These are phyloP conservation scores for Xylaria sp. DNA, from an alignment of 2,329 filamentous ascomycete species.

Conservation along the genomic window DNA sequence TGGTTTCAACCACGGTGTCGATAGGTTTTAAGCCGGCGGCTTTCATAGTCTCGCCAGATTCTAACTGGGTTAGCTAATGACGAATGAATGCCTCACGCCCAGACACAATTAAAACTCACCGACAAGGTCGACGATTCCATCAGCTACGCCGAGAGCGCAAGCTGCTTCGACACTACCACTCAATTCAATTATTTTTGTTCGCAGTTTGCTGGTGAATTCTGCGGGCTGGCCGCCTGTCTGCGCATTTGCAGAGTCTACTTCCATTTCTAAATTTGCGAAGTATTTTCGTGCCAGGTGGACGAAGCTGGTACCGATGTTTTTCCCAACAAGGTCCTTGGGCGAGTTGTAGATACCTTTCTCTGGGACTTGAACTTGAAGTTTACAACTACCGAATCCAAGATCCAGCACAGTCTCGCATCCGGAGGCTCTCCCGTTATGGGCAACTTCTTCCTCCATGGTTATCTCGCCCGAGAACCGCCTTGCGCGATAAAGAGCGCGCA, in stretches of 20 bases:
- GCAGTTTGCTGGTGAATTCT: conserved; percentile 63
- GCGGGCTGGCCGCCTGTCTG: conserved; percentile 49
- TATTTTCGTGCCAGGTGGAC: conserved; percentile 84
- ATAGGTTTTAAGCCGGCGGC: conserved; percentile 94
- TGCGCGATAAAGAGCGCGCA: conserved; percentile 60
- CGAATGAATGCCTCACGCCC: neutral
- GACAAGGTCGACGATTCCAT: conserved; percentile 97
- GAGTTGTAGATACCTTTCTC: conserved; percentile 78
- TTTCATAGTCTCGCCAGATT: conserved; percentile 98
- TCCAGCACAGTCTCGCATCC: conserved; percentile 89
- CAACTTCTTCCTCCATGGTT: conserved; percentile 55
- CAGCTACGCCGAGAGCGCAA: conserved; percentile 92
- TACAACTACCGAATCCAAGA: conserved; percentile 89
- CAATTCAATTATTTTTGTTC: conserved; percentile 91
- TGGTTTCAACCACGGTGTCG: conserved; percentile 89
- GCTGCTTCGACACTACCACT: conserved; percentile 97
- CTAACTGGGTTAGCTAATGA: conserved; percentile 56
- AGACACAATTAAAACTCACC: conserved; percentile 65
- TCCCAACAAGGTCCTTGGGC: conserved; percentile 84
- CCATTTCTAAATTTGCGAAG: conserved; percentile 79
- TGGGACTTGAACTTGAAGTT: conserved; percentile 96
- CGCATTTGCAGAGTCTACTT: conserved; percentile 55
- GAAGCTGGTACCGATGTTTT: conserved; percentile 96
- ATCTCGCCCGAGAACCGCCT: conserved; percentile 60
- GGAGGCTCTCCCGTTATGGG: conserved; percentile 58